A percentile compares a stretch with the other conserved stretches of the same genome.
These are phyloP conservation scores for Xanthoconium separans DNA, from an alignment of 1,284 basidiomycete species.

Conservation along the genomic window DNA sequence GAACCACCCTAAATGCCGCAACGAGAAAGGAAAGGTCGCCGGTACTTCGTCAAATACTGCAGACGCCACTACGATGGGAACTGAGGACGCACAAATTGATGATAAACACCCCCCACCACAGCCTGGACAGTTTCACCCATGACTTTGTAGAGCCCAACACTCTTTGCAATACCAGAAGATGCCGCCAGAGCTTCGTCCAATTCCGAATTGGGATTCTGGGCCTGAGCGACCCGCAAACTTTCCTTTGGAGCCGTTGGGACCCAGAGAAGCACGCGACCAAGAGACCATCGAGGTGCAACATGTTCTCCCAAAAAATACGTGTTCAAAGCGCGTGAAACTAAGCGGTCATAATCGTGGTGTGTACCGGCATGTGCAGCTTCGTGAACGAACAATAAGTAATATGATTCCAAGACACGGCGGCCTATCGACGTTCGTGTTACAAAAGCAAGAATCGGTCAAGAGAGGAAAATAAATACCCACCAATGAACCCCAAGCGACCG, in stretches of 20 bases:
- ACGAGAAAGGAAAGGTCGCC: neutral
- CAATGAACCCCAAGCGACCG: conserved; percentile 65
- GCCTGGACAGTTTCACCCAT: conserved; percentile 74
- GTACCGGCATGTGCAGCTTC: conserved; percentile 49
- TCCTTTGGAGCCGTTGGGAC: conserved; percentile 47
- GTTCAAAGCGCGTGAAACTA: conserved; percentile 56
- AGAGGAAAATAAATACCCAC: conserved; percentile 37
- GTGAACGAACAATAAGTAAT: conserved; percentile 69
- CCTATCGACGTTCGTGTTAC: conserved; percentile 41
- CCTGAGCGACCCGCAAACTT: conserved; percentile 15
- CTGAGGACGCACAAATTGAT: conserved; percentile 65
- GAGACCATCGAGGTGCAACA: conserved; percentile 68
- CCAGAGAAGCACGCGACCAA: conserved; percentile 70
- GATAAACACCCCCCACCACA: conserved; percentile 72
- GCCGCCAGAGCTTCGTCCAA: conserved; percentile 23
- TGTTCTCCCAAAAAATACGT: conserved; percentile 69
- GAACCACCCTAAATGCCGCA: conserved; percentile 28
- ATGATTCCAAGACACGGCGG: conserved; percentile 70
- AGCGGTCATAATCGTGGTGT: conserved; percentile 53
- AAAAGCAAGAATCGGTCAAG: conserved; percentile 1
- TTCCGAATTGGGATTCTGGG: conserved; percentile 24
- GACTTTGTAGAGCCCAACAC: conserved; percentile 72
- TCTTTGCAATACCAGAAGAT: conserved; percentile 37
- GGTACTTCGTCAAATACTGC: neutral
- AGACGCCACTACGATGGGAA: neutral